Base-by-base conservation (phyloP, 345 rosid species). In the Rhizophora mangle region DNA sequence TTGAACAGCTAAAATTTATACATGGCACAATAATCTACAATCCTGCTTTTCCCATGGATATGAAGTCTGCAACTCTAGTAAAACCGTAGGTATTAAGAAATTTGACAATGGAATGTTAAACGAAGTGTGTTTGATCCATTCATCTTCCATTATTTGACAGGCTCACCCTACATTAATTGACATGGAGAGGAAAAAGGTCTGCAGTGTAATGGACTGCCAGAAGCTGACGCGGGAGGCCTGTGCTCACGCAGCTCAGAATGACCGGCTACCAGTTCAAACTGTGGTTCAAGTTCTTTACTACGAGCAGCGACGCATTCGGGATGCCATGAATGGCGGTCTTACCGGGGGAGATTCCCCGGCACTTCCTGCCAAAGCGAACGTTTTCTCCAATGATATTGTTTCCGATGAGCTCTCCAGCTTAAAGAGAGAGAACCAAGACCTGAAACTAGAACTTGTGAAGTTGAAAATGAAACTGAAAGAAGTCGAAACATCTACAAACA, bases 181-280 rank as follows among this genome's bases (percentile, higher is more conserved):
- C 76, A 77, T 88, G 81, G 98, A 94, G 78, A 91, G 87, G 81
- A 94, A 94, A 87, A 91, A 91, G 85, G 92, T 87, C 1, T 91
- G 98, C 86, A 87, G 97, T 70, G 53, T 88, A 70, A 91, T 94
- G 98, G 96, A 94, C 74, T 94, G 97, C 53, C 97, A 94, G 81
- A 94, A 91, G 63, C 96, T 91, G 51, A 89, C 98, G 0, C 55
- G 98, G 54, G 96, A 89, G 76, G 97, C 96, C 3, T 91, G 97
- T 64, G 98, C 98, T 19, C 98, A 94, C 21, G 98, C 97, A 8
- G 95, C 98, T 29, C 93, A 87, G 63, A 94, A 94, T 13, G 91
- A 91, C 67, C 82, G 96, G 73, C 96, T 94, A 34, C 97, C 96
- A 0, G 96, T 89, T 62, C 97, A 94, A 34, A 91, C 96, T 1